Base-by-base conservation (phyloP, 2,329 filamentous ascomycete species). In the Akanthomyces muscarius region DNA sequence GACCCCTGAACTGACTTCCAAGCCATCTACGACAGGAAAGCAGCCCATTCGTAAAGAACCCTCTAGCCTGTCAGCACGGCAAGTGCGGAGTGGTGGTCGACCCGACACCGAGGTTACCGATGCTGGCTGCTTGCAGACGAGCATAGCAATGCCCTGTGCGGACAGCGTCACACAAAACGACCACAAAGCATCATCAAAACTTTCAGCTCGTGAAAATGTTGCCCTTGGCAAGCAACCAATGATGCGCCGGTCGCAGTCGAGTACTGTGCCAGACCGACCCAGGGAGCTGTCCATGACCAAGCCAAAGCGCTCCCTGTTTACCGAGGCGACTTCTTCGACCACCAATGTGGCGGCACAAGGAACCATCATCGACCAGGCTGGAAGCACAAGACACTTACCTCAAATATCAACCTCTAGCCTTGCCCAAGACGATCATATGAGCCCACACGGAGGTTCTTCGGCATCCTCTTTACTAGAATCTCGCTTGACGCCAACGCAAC, bases 401-500 rank as follows among this genome's bases (percentile, higher is more conserved):
- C 60, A 48, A 14, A 5, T 51, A 30, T 56, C 52, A 13, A 42
- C 51, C 1, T 50, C 30, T 7, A 54, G 42, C 16, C n/a, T 25
- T 21, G 5, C n/a, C 5, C n/a, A 14, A 14, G 50, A 50, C 18
- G 16, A 47, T 18, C 5, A 65, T 18, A 28, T 63, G 65, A 52
- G 61, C 59, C 18, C 63, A 59, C 38, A 63, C 62, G 41, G 64
- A 57, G n/a, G 64, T 56, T 41, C 58, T 51, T 42, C 56, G 30
- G 6, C 42, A 8, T 66, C 69, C 3, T 74, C 71, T 14, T 66
- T 74, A 21, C 69, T 72, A 8, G 74, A 76, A 30, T 74, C 76
- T 10, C 69, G 75, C 25, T 78, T 84, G 62, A 78, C 76, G 5
- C 83, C 83, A 28, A 85, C 82, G 0, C 78, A 77, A 61, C 82